Evolutionary conservation across 2,329 filamentous ascomycete species (phyloP), one percentile per base, ranked within the genome.

Genomic region (Phaeosphaeriaceae sp.): DNA sequence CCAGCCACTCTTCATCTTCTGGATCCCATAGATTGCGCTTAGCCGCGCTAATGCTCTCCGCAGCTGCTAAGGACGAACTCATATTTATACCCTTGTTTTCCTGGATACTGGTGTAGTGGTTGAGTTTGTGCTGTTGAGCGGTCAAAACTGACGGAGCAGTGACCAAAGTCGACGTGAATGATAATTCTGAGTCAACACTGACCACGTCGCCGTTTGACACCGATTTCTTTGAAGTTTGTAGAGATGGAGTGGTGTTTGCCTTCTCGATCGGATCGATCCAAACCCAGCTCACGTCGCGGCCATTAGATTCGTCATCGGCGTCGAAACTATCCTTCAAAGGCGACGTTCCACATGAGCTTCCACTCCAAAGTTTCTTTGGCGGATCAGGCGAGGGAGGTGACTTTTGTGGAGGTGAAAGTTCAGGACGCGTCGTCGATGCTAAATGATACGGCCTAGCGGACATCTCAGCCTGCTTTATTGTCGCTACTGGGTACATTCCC

Each of bases 1-100:
- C 42, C 1, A 54, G 13, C 55, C 55, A 58, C 40, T 56, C 55
- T 17, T 48, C 41, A 18, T 58, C 55, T 11, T 47, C 44, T 3
- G 52, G 49, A 7, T 56, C 55, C 52, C 55, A 58, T 35, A 56
- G 40, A 17, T 20, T 39, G 6, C 28, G 18, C 6, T 39, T 51
- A 15, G 42, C 42, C 2, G 38, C 35, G 5, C 41, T 49, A 4
- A 32, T 29, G 29, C 33, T 26, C n/a, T 17, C 35, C 3, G 16
- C 18, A 32, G 29, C 15, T 4, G 23, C 11, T 21, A 41, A 26
- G 12, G 38, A n/a, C n/a, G n/a, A 17, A 20, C 34, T 15, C 38
- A 41, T 41, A 8, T 16, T 1, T 29, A 30, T 17, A n/a, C 8
- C 7, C 30, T 28, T 16, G 38, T 15, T 41, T n/a, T 26, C 23